phyloP scores from a whole-genome alignment of 164 flowering plant genomes.

The Tinospora cordifolia region DNA sequence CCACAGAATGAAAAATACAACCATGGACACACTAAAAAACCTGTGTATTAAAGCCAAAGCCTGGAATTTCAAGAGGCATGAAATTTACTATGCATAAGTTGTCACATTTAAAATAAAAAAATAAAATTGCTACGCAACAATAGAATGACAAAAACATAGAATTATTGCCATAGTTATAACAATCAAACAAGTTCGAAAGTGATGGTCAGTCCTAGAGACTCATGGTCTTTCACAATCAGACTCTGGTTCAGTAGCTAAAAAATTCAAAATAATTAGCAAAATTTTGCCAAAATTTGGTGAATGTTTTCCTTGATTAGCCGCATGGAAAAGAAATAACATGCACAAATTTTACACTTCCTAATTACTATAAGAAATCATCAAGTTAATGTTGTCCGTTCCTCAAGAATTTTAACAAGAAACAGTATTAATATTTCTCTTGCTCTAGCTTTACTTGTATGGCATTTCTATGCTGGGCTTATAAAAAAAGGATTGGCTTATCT shows the following conservation, averaged over 20 bases:
- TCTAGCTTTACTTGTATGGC: too few species aligned
- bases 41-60: conserved; percentile 94
- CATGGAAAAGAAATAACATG: neutral
- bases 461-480: too few species aligned
- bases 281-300: too few species aligned
- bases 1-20: conserved; percentile 71
- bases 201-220: neutral
- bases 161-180: neutral
- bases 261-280: too few species aligned
- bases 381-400: neutral
- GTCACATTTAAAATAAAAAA: neutral
- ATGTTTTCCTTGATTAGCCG: neutral
- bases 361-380: neutral
- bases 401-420: neutral
- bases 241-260: too few species aligned
- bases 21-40: conserved; percentile 77
- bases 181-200: neutral
- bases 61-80: conserved; percentile 57
- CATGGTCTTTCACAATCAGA: too few species aligned
- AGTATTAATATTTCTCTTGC: too few species aligned
- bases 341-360: neutral
- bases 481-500: too few species aligned
- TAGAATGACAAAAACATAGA: neutral
- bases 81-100: neutral
- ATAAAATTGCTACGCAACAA: neutral